A percentile compares a stretch with the other conserved stretches of the same genome.
Conservation (phyloP, 1,284 basidiomycete species). For the Paramarasmius palmivorus region DNA sequence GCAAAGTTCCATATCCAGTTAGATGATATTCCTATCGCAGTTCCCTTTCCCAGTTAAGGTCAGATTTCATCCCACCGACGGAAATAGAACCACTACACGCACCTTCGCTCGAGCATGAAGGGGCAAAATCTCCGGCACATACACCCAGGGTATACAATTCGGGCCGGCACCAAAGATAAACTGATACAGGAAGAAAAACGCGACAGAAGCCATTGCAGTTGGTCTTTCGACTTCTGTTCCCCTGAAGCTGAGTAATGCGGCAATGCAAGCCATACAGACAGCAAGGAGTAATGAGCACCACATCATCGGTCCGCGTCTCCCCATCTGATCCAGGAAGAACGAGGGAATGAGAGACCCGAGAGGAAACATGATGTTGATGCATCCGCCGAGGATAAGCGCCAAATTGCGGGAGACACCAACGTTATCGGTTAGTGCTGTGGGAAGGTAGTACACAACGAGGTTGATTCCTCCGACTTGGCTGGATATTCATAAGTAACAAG, state of each 20-base stretch:
- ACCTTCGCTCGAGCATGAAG: constrained; percentile 9
- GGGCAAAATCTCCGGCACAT: constrained; percentile 11
- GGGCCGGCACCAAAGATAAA: constrained; percentile 10
- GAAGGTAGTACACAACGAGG: constrained; percentile 10
- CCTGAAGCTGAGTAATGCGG: constrained; percentile 9
- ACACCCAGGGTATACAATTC: constrained; percentile 12
- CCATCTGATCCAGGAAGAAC: constrained; percentile 10
- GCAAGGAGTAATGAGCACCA: constrained; percentile 4
- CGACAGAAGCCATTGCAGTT: constrained; percentile 6
- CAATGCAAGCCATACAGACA: constrained; percentile 4
- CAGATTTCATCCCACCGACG: no score
- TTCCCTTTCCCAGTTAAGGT: neutral
- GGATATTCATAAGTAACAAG: neutral
- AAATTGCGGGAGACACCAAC: constrained; percentile 5
- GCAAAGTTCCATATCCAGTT: constrained; percentile 14
- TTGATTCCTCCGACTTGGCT: constrained; percentile 13
- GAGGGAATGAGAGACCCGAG: constrained; percentile 9
- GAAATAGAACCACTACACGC: no score
- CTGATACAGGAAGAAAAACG: constrained; percentile 10
- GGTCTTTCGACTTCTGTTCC: constrained; percentile 7
- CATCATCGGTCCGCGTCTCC: constrained; percentile 9
- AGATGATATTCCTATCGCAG: constrained; percentile 9
- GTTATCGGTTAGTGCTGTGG: constrained; percentile 5
- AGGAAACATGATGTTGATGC: constrained; percentile 13
- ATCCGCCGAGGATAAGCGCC: constrained; percentile 9